A percentile compares a stretch with the other conserved stretches of the same genome.
Conservation (phyloP, 306 rosid species). For the Vigna unguiculata region DNA sequence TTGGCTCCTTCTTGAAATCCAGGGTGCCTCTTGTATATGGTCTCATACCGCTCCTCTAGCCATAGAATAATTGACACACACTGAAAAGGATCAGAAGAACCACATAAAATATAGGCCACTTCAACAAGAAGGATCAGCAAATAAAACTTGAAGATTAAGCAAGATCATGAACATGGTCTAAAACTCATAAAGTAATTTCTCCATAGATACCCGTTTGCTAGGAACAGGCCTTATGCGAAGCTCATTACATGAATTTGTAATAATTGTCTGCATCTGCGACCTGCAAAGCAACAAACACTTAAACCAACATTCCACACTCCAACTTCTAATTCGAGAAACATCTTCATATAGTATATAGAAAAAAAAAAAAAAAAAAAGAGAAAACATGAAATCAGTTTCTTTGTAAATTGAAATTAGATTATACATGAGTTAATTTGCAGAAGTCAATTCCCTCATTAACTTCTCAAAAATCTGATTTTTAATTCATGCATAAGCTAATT, state of each 20-base stretch:
- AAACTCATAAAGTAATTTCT: not conserved
- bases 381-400: too few relatives aligned
- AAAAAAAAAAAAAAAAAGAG: too few relatives aligned
- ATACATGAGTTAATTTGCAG: too few relatives aligned
- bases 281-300: conserved; percentile 57
- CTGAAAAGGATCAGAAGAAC: conserved; percentile 56
- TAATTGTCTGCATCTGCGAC: conserved; percentile 98
- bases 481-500: too few relatives aligned
- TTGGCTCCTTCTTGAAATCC: conserved; percentile 88
- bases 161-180: not conserved
- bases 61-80: conserved; percentile 81
- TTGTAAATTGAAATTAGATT: too few relatives aligned
- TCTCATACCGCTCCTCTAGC: conserved; percentile 91
- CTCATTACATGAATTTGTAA: conserved; percentile 89
- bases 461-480: too few relatives aligned
- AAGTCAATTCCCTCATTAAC: too few relatives aligned
- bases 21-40: conserved; percentile 82
- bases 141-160: not conserved
- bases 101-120: conserved; percentile 22
- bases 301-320: not conserved
- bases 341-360: too few relatives aligned
- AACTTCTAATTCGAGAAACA: too few relatives aligned
- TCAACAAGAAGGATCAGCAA: too few relatives aligned
- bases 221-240: conserved; percentile 85
- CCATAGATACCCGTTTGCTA: conserved; percentile 84